Conservation (phyloP, 1,139 yeast species). For the Sporopachydermia cereana region DNA sequence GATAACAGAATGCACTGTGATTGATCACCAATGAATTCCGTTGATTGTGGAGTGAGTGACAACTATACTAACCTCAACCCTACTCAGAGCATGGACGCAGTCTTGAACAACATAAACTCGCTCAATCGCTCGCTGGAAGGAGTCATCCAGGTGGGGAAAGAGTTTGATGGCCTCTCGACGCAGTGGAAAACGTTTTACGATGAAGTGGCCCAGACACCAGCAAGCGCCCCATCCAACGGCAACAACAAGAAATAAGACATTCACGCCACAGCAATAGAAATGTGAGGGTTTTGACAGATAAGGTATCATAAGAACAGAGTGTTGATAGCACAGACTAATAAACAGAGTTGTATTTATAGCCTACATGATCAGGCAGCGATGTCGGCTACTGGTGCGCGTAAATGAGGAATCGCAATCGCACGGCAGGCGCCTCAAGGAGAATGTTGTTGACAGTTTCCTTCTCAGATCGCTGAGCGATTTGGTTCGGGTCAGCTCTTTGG, state of each 20-base stretch:
- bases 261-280: not conserved
- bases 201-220: conserved; percentile 21
- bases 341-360: not conserved
- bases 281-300: not conserved
- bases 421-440: not conserved
- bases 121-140: conserved; percentile 40
- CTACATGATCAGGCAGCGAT: not conserved
- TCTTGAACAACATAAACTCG: conserved; percentile 36
- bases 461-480: not conserved
- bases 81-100: conserved; percentile 35
- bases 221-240: too few species aligned
- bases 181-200: conserved; percentile 41
- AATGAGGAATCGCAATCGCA: conserved; percentile 1
- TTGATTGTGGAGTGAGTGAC: not conserved
- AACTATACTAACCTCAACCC: conserved; percentile 7
- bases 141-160: conserved; percentile 41
- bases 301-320: not conserved
- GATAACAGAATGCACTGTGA: not conserved
- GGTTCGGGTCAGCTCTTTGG: not conserved
- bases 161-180: conserved; percentile 37
- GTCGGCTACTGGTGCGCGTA: not conserved
- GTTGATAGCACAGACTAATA: not conserved
- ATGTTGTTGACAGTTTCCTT: not conserved
- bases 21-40: not conserved
- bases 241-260: too few species aligned